Base-by-base conservation (phyloP, 352 stramenopile genomes). In the Phytophthora parvispora region DNA sequence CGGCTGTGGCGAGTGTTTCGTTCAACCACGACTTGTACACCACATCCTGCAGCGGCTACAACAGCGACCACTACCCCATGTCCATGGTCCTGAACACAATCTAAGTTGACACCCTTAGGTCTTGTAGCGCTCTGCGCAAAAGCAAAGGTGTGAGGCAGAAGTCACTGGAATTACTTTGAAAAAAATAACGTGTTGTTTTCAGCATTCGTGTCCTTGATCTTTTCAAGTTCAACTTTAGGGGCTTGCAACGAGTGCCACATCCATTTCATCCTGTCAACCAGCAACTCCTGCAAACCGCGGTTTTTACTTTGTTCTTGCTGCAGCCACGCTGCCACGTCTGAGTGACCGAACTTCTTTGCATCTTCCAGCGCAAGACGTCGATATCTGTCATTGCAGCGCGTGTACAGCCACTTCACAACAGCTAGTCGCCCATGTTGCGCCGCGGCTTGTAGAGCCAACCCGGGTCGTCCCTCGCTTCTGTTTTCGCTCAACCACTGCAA, bases 401-500 rank as follows among this genome's bases (percentile, higher is more conserved):
- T 2, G 12, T 55, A 52, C 43, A 63, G 22, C 56, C 56, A 63
- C n/a, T 45, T 27, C 16, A 63, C 56, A 36, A 71, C 56, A n/a
- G 27, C 7, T 10, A 70, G 32, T 18, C 66, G 67, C n/a, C 60
- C 60, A 47, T 70, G 65, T 13, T 53, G 40, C 0, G 53, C 67
- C 29, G 60, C 53, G 34, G 42, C 32, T 45, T 28, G 42, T 4
- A 64, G 18, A 18, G 56, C 42, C n/a, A 52, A 45, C 1, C 56
- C 43, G 3, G 43, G 43, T 5, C 31, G 42, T 18, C 56, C 56
- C 55, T 88, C 80, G 0, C 3, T 69, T 31, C 80, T 54, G 55
- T 87, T 64, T 15, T 55, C 48, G 20, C 81, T 78, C 20, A 87
- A 66, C 77, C 77, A 87, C 25, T 78, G 53, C 0, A 87, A 66